phyloP scores from a whole-genome alignment of 495 filamentous ascomycete species.

The Chaetomium fimeti region DNA sequence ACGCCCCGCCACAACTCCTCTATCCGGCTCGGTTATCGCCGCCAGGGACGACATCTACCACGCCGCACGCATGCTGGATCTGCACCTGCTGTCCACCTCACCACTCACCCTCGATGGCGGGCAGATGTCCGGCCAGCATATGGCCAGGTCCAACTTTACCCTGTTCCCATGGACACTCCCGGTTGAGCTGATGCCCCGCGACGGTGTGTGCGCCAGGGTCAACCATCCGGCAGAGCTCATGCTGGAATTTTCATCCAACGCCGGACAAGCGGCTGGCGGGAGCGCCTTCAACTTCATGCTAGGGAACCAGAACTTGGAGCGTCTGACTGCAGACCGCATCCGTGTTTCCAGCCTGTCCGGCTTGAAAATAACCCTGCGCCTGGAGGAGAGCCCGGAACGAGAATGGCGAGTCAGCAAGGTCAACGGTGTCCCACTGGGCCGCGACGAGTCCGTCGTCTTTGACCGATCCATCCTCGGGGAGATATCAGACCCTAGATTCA shows the following conservation, averaged over 20 bases:
- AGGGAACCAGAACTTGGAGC: conserved; percentile 47
- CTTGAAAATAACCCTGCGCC: conserved; percentile 74
- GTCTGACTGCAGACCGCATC: conserved; percentile 64
- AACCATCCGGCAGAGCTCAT: conserved; percentile 60
- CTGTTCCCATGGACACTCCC: conserved; percentile 94
- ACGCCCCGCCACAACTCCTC: conserved; percentile 55
- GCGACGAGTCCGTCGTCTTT: conserved; percentile 86
- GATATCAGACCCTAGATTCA: conserved; percentile 80
- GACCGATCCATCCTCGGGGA: conserved; percentile 71
- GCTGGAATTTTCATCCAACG: conserved; percentile 74
- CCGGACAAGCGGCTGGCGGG: conserved; percentile 55
- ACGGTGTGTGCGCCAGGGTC: conserved; percentile 64
- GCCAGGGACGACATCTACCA: conserved; percentile 87
- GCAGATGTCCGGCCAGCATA: conserved; percentile 40
- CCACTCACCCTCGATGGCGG: conserved; percentile 20
- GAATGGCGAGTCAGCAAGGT: conserved; percentile 72
- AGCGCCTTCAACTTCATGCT: conserved; percentile 56
- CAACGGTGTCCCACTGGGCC: conserved; percentile 75
- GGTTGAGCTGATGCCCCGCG: conserved; percentile 63
- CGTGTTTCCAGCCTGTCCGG: conserved; percentile 75
- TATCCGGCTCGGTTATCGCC: conserved; percentile 75
- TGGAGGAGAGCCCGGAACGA: conserved; percentile 52
- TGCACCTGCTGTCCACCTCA: conserved; percentile 64
- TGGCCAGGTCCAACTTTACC: conserved; percentile 57
- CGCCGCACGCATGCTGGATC: conserved; percentile 77